phyloP scores from a whole-genome alignment of 78 protist species.

The Isochrysis galbana region DNA sequence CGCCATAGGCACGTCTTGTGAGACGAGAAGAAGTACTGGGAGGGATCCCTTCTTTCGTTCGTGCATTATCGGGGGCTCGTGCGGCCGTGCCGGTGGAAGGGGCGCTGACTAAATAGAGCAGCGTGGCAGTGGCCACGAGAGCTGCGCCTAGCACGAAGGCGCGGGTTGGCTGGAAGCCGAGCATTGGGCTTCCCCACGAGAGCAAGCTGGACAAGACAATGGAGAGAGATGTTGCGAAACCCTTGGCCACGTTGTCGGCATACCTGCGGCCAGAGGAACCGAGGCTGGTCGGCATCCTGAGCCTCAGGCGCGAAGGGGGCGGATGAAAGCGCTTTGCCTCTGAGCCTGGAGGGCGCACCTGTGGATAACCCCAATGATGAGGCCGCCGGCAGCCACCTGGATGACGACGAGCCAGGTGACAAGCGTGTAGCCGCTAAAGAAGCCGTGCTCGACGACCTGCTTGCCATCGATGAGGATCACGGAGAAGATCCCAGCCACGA shows the following conservation, averaged over 20 bases:
- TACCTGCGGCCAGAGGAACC: no score
- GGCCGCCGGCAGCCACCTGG: not conserved
- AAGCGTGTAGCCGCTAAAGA: not conserved
- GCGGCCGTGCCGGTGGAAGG: no score
- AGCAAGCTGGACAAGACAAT: not conserved
- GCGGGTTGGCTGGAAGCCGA: not conserved
- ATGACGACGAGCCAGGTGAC: not conserved
- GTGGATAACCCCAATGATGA: conserved; percentile 1
- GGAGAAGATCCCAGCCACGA: not conserved
- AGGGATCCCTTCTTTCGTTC: no score
- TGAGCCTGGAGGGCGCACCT: no score
- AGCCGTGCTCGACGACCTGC: not conserved
- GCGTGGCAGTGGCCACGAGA: conserved; percentile 27
- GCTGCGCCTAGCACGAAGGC: conserved; percentile 32
- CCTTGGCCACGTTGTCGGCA: conserved; percentile 22
- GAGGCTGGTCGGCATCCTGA: no score
- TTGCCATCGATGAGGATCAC: not conserved
- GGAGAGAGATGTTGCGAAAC: conserved; percentile 7
- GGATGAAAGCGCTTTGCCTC: no score
- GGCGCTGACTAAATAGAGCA: not conserved
- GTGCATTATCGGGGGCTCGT: no score
- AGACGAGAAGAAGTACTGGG: no score
- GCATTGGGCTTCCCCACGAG: not conserved
- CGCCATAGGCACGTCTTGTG: no score
- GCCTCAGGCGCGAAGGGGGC: no score